Evolutionary conservation across 345 rosid genomes (phyloP).

Genomic region (Gossypium mustelinum): DNA sequence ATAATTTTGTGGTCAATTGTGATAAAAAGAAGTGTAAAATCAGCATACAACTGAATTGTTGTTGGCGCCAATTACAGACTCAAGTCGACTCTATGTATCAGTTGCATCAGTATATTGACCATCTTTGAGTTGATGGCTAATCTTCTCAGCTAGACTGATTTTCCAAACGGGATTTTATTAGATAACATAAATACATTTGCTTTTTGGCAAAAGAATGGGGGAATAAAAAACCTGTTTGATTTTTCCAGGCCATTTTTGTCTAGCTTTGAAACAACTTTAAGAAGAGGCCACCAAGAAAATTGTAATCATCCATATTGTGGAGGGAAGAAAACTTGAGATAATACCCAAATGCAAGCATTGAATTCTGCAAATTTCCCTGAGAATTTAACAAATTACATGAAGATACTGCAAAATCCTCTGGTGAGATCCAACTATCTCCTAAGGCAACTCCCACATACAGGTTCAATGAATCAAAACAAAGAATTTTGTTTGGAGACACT

Average conservation of each 20-base stretch:
- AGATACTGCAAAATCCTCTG: conserved; percentile 76
- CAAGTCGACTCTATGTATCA: conserved; percentile 54
- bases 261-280: conserved; percentile 61
- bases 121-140: conserved; percentile 47
- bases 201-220: no score
- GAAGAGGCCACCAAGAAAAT: conserved; percentile 91
- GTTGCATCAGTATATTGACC: conserved; percentile 57
- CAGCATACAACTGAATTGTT: conserved; percentile 62
- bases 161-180: background rate
- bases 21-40: background rate
- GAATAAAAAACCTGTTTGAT: conserved; percentile 42
- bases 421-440: conserved; percentile 92
- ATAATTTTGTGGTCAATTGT: background rate
- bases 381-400: background rate
- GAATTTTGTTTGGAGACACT: background rate
- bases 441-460: conserved; percentile 52
- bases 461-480: background rate
- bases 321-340: background rate
- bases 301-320: conserved; percentile 21
- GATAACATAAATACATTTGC: no score
- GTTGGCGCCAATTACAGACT: conserved; percentile 27
- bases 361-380: background rate
- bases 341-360: background rate
- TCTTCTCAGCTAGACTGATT: conserved; percentile 54
- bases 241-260: conserved; percentile 46